Evolutionary conservation across 305 asterid species (phyloP).

Genomic region (Coffea humblotiana): DNA sequence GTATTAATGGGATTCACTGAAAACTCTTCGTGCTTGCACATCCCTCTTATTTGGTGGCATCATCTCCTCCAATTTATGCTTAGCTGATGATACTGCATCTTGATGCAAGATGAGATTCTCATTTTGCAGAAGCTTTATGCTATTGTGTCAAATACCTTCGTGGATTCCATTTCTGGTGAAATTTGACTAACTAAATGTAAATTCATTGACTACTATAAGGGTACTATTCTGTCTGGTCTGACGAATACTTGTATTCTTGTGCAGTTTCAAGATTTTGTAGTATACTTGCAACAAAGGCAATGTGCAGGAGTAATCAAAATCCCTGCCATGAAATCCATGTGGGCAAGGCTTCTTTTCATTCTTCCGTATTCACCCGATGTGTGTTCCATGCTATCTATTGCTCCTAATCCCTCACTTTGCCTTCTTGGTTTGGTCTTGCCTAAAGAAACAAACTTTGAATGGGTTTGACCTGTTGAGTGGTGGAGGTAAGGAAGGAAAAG

Average conservation of each 20-base stretch:
- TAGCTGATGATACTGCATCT: not conserved
- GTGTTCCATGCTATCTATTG: slow-evolving; percentile 69
- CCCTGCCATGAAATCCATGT: slow-evolving; percentile 64
- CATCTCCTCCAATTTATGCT: not conserved
- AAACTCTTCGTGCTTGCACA: not conserved
- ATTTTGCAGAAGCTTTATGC: not conserved
- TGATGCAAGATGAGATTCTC: not conserved
- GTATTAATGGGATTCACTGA: not conserved
- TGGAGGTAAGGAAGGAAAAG: not conserved
- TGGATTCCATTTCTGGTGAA: not conserved
- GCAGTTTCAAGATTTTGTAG: slow-evolving; percentile 85
- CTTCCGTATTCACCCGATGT: slow-evolving; percentile 74
- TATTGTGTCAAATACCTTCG: not conserved
- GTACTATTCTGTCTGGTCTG: not conserved
- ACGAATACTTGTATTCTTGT: slow-evolving; percentile 3
- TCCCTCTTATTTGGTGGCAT: not conserved
- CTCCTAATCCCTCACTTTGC: slow-evolving; percentile 75
- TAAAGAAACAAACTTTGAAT: slow-evolving; percentile 65
- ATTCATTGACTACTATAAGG: not conserved
- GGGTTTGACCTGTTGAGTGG: slow-evolving; percentile 32
- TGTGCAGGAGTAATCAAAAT: slow-evolving; percentile 95
- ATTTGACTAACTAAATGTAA: too few species aligned
- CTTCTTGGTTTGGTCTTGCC: slow-evolving; percentile 82
- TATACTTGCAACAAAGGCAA: slow-evolving; percentile 90
- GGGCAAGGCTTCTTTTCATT: slow-evolving; percentile 87